Base-by-base conservation (phyloP, 768 basidiomycete genomes). In the Kwoniella dendrophila region DNA sequence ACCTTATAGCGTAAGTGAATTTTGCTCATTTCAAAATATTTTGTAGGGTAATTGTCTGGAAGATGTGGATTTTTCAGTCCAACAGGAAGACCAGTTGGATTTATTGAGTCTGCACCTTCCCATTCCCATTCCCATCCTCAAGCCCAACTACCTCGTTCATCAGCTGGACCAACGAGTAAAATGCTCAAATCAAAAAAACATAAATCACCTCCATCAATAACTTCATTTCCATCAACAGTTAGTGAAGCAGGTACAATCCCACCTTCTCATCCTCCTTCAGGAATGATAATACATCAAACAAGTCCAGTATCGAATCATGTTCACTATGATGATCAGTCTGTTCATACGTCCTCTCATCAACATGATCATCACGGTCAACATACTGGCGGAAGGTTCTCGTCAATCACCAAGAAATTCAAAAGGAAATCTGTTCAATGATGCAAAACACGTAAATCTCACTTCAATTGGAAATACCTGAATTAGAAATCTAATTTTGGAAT, bases 161-260 rank as follows among this genome's bases (percentile, higher is more conserved):
- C 52, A 36, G 20, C 38, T 8, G 12, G 30, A 1, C 40, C 52
- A 2, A 20, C 43, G 1, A 44, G 16, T 11, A 51, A 20, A 12
- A n/a, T 34, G 5, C 14, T 16, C 18, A 51, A 51, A 51, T 34
- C 47, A 14, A 30, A n/a, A 6, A 27, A 24, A 12, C 27, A 32
- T 6, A 12, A 14, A 3, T 18, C 29, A 7, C 30, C 49, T 8
- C 49, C 49, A 2, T 26, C 49, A 12, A 12, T 51, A 5, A 20
- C 18, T 11, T 51, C 49, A 4, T 33, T 47, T 22, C 43, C 55
- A 14, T 56, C 55, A 5, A 56, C 55, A 32, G 24, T 56, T n/a
- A 45, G 43, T 4, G 55, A 56, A 34, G 55, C 55, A 47, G 55
- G 55, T 3, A 56, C 55, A 7, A 32, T 56, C 12, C 20, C 55